Base-by-base conservation (phyloP, 495 filamentous ascomycete genomes). In the Podospora pseudocomata region DNA sequence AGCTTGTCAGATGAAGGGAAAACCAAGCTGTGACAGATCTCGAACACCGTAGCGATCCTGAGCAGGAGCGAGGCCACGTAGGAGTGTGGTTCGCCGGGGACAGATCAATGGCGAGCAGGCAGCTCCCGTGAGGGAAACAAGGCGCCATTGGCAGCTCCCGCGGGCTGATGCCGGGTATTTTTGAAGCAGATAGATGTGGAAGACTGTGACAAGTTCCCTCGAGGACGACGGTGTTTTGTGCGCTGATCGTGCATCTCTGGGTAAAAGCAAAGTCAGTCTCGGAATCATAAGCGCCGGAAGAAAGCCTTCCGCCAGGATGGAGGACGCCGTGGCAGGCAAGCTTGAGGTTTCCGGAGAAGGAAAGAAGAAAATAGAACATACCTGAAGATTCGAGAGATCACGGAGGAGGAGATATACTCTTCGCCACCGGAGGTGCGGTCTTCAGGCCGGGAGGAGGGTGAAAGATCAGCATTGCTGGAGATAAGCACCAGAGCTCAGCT, bases 271-370 rank as follows among this genome's bases (percentile, higher is more conserved):
- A 23, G 62, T 67, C 44, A 67, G 61, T 56, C 60, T 65, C 44
- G 15, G 44, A 26, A 28, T 49, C 58, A 54, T 60, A 58, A 68
- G 69, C 49, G 49, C 65, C 69, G 62, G 63, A 64, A 68, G n/a
- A 32, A 66, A 65, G 58, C 63, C 63, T 53, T 71, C 63, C 58
- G 69, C 20, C 27, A 9, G 26, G 1, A 54, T 23, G 18, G 4
- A 32, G 30, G 32, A 28, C 5, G 13, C 18, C 60, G 32, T 49
- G 39, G 39, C 39, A 6, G 15, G 39, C 39, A 49, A 49, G 39
- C 39, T 13, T 49, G 39, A 15, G 30, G 23, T 4, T 39, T 19
- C 49, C 20, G 44, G 32, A 26, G 57, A 34, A 26, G 1, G 7
- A 32, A 61, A 30, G 30, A 26, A 30, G n/a, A 23, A 18, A 63